Conservation (phyloP, 108 stramenopile species). For the Skeletonema costatum region DNA sequence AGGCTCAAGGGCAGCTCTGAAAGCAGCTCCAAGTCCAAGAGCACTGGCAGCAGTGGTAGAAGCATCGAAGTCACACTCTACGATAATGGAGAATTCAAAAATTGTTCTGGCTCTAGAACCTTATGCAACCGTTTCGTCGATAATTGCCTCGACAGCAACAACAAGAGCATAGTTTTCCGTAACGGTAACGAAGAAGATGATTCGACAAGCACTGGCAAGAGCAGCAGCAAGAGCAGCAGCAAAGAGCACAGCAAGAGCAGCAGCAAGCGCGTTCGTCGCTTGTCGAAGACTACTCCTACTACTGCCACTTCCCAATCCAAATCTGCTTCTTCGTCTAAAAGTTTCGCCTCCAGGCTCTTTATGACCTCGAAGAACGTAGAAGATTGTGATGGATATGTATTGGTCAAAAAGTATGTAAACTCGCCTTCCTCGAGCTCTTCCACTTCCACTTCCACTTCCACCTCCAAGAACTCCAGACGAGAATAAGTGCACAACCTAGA, state of each 20-base stretch:
- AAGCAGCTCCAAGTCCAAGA: neutral
- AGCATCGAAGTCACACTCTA: neutral
- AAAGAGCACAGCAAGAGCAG: no score
- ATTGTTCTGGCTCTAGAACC: neutral
- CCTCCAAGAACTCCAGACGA: neutral
- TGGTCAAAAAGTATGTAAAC: no score
- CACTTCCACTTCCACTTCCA: neutral
- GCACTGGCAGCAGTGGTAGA: neutral
- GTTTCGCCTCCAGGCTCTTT: neutral
- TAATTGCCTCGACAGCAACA: neutral
- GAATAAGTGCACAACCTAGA: neutral
- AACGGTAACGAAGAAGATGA: no score
- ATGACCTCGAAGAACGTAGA: neutral
- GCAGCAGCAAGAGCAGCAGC: no score
- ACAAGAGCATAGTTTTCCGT: no score
- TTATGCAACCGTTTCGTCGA: neutral
- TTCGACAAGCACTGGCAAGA: no score
- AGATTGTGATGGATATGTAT: neutral
- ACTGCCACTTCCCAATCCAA: neutral
- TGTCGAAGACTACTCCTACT: neutral
- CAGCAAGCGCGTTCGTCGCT: no score
- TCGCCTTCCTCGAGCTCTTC: neutral
- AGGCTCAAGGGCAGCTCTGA: neutral
- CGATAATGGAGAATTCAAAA: neutral
- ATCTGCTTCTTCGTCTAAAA: neutral